phyloP scores from a whole-genome alignment of 1,284 basidiomycete genomes.

The Trichosporon sp. region DNA sequence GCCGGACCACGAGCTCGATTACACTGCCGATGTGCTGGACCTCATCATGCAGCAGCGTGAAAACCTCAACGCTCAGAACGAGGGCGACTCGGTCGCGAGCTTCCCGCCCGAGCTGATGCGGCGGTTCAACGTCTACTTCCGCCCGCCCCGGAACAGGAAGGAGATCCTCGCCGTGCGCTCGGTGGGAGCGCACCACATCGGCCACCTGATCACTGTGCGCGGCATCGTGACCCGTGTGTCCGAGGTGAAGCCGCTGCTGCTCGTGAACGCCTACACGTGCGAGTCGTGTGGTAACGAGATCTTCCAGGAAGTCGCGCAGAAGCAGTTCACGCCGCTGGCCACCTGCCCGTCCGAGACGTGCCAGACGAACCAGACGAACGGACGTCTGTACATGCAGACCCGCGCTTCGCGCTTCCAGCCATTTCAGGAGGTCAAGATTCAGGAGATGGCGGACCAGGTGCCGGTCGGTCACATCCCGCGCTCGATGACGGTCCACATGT shows the following conservation, averaged over 20 bases:
- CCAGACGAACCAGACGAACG: constrained; percentile 77
- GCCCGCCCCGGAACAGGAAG: constrained; percentile 63
- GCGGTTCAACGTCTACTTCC: constrained; percentile 93
- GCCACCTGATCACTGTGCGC: constrained; percentile 88
- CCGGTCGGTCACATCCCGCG: constrained; percentile 98
- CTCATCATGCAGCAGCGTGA: constrained; percentile 88
- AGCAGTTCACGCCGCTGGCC: constrained; percentile 80
- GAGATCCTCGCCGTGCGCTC: constrained; percentile 79
- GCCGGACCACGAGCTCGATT: constrained; percentile 80
- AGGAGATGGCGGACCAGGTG: constrained; percentile 99
- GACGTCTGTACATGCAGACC: constrained; percentile 96
- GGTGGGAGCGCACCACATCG: constrained; percentile 78
- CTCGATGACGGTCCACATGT: constrained; percentile 93
- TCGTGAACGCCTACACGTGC: constrained; percentile 98
- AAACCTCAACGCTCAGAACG: constrained; percentile 64
- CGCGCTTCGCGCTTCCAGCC: constrained; percentile 94
- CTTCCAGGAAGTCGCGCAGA: constrained; percentile 94
- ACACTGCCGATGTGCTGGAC: constrained; percentile 87
- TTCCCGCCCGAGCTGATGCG: constrained; percentile 88
- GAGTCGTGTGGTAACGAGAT: constrained; percentile 97
- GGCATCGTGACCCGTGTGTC: constrained; percentile 98
- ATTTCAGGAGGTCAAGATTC: constrained; percentile 98
- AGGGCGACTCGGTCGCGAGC: constrained; percentile 45
- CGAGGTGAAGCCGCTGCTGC: constrained; percentile 94
- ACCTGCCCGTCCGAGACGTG: constrained; percentile 85